Conservation (phyloP, 1,139 yeast genomes). For the Tardiomyces blankii region DNA sequence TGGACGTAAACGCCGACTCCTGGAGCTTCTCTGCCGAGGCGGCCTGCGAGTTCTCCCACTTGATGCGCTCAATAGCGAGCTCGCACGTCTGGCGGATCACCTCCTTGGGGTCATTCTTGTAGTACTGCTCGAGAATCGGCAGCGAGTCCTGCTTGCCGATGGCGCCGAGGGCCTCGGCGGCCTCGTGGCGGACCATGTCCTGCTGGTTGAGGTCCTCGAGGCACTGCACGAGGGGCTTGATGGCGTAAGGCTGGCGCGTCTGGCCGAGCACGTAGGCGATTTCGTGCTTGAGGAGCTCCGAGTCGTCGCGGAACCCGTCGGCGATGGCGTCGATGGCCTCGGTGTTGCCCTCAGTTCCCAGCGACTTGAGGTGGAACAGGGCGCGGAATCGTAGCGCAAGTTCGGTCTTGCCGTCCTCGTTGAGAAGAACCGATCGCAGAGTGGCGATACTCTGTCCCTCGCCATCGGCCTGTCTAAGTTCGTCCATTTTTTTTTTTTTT, state of each 20-base stretch:
- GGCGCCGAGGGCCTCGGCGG: constrained; percentile 98
- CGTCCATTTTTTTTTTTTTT: constrained; percentile 19
- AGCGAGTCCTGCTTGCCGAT: constrained; percentile 76
- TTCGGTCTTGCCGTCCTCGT: constrained; percentile 44
- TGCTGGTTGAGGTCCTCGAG: constrained; percentile 51
- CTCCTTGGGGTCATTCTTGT: constrained; percentile 61
- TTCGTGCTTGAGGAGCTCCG: constrained; percentile 95
- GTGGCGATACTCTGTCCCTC: constrained; percentile 16
- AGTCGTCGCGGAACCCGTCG: constrained; percentile 62
- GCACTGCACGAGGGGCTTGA: constrained; percentile 64
- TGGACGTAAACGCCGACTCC: constrained; percentile 67
- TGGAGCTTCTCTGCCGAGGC: constrained; percentile 58
- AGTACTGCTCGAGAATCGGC: constrained; percentile 51
- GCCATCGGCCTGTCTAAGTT: constrained; percentile 27
- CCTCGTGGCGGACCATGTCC: constrained; percentile 98
- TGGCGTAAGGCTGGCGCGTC: constrained; percentile 71
- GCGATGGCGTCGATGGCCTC: constrained; percentile 81
- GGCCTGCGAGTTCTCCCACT: constrained; percentile 73
- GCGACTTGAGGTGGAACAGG: constrained; percentile 74
- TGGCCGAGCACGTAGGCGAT: constrained; percentile 98
- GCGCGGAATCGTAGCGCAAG: constrained; percentile 89
- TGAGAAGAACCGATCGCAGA: constrained; percentile 20
- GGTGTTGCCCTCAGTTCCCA: constrained; percentile 53
- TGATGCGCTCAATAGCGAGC: constrained; percentile 86
- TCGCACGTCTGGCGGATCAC: constrained; percentile 97